A percentile compares a stretch with the other conserved stretches of the same genome.
These are phyloP conservation scores for Chlamydomonas asymmetrica DNA, from an alignment of 139 green algal species.

Conservation along the genomic window DNA sequence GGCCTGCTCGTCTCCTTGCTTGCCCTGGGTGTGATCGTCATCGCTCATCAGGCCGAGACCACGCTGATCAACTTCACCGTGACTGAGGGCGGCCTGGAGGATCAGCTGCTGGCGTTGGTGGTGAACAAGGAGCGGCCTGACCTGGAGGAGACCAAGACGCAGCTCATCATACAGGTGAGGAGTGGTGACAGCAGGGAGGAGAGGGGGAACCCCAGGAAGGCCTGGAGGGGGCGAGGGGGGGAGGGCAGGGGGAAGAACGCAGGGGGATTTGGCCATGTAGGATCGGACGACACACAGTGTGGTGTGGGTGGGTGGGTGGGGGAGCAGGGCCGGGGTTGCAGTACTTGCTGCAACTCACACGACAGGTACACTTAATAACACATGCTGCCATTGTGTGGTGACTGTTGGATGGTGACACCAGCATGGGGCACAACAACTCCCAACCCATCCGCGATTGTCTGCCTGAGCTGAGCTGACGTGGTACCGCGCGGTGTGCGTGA, in stretches of 20 bases:
- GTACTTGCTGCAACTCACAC: no score
- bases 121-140: slow-evolving; percentile 90
- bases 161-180: slow-evolving; percentile 73
- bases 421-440: no score
- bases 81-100: slow-evolving; percentile 78
- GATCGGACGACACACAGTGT: neutral
- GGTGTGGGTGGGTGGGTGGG: no score
- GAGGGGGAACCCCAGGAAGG: neutral
- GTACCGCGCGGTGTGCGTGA: no score
- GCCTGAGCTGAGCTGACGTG: neutral
- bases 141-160: slow-evolving; percentile 87
- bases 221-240: no score
- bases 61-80: slow-evolving; percentile 91
- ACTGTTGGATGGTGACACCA: no score
- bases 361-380: neutral
- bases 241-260: neutral
- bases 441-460: neutral
- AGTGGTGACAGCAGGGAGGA: neutral
- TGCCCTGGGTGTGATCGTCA: no score
- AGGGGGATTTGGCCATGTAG: neutral
- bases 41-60: slow-evolving; percentile 60
- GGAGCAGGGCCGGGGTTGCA: no score
- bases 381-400: neutral
- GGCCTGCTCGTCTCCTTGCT: no score
- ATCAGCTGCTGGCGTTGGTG: slow-evolving; percentile 86